These are phyloP conservation scores for Penicillium coffeae DNA, from an alignment of 495 filamentous ascomycete genomes.

Conservation along the genomic window DNA sequence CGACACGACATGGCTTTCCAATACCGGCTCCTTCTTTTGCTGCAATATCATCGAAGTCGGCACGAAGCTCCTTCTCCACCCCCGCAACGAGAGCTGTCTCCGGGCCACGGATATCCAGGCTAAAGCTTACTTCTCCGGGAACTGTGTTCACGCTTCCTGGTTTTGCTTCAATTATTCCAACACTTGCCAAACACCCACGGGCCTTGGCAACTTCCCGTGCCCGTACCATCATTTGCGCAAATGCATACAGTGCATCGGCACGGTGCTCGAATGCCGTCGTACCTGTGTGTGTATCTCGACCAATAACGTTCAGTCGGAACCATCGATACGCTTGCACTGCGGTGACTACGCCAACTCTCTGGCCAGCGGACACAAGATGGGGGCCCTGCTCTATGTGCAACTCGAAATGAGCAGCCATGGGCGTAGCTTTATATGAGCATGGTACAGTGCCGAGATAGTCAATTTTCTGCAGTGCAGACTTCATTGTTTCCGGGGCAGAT, in stretches of 20 bases:
- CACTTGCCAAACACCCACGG: conserved; percentile 58
- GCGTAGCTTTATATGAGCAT: conserved; percentile 56
- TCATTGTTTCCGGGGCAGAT: conserved; percentile 59
- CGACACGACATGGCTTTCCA: conserved; percentile 53
- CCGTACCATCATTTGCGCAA: conserved; percentile 64
- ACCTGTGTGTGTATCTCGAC: conserved; percentile 69
- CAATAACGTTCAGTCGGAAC: conserved; percentile 63
- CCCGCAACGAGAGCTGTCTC: conserved; percentile 52
- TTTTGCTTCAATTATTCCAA: conserved; percentile 63
- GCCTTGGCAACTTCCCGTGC: conserved; percentile 58
- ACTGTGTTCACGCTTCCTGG: conserved; percentile 75
- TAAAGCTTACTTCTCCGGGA: conserved; percentile 64
- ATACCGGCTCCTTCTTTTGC: conserved; percentile 46
- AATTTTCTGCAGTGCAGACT: conserved; percentile 64
- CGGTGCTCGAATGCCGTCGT: conserved; percentile 63
- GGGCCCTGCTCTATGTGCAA: conserved; percentile 82
- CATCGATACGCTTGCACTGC: conserved; percentile 67
- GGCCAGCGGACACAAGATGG: conserved; percentile 56
- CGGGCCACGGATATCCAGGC: conserved; percentile 66
- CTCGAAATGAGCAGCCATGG: conserved; percentile 79
- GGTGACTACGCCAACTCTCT: conserved; percentile 66
- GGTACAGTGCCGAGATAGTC: conserved; percentile 61
- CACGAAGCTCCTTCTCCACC: conserved; percentile 52
- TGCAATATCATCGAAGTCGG: conserved; percentile 56
- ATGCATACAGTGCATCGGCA: conserved; percentile 62